These are phyloP conservation scores for Aphanomyces astaci DNA, from an alignment of 352 stramenopile species.

Conservation along the genomic window DNA sequence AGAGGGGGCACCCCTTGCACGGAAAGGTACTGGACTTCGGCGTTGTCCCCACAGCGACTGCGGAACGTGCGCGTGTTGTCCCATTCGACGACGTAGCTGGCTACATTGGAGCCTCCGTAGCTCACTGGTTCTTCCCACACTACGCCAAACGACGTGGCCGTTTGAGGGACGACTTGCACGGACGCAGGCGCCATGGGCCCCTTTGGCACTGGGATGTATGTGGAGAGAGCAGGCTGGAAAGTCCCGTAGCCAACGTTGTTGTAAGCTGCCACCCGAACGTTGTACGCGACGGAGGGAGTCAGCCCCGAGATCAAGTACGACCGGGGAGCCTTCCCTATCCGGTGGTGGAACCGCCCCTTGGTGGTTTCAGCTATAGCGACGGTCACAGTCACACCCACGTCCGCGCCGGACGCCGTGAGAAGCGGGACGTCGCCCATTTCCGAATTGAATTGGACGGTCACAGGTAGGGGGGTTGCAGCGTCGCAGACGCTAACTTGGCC, in stretches of 20 bases:
- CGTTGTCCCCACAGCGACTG: conserved; percentile 57
- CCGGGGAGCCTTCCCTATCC: conserved; percentile 68
- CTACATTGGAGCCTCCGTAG: conserved; percentile 71
- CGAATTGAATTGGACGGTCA: conserved; percentile 55
- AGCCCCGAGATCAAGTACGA: conserved; percentile 80
- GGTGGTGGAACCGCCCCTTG: conserved; percentile 48
- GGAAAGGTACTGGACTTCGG: conserved; percentile 52
- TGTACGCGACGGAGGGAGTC: conserved; percentile 67
- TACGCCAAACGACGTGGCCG: conserved; percentile 36
- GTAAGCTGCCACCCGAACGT: conserved; percentile 88
- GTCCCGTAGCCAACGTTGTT: conserved; percentile 89
- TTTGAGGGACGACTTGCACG: conserved; percentile 66
- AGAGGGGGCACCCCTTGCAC: conserved; percentile 25
- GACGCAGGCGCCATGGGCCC: conserved; percentile 63
- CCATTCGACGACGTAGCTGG: conserved; percentile 93
- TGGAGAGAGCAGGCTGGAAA: conserved; percentile 41
- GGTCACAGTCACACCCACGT: background rate
- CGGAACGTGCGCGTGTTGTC: conserved; percentile 85
- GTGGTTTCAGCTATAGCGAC: conserved; percentile 31
- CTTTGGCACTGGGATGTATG: conserved; percentile 31
- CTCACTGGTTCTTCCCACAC: conserved; percentile 70
- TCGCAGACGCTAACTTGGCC: conserved; percentile 45
- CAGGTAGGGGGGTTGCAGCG: conserved; percentile 23
- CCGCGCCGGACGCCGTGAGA: conserved; percentile 23
- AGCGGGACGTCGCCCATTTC: conserved; percentile 41